Conservation (phyloP, 306 rosid genomes). For the Rosa chinensis region DNA sequence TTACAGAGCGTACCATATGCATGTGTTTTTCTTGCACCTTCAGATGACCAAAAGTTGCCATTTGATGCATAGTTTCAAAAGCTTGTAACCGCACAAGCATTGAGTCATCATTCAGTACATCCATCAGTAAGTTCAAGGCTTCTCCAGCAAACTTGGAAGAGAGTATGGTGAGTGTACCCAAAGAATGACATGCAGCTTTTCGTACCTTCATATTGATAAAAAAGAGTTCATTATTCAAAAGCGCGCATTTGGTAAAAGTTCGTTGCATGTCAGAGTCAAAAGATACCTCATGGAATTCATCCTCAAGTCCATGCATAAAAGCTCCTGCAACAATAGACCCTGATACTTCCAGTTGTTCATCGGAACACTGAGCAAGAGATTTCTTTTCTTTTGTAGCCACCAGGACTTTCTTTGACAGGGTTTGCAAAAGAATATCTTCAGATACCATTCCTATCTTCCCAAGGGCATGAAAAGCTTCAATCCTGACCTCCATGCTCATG, state of each 20-base stretch:
- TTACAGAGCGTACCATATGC: constrained; percentile 61
- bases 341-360: constrained; percentile 46
- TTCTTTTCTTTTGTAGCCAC: constrained; percentile 43
- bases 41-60: constrained; percentile 57
- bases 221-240: constrained; percentile 15
- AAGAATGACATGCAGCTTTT: constrained; percentile 65
- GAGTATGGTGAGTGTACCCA: constrained; percentile 49
- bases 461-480: constrained; percentile 65
- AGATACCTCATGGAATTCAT: constrained; percentile 84
- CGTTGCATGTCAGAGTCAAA: neutral
- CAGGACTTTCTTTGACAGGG: constrained; percentile 67
- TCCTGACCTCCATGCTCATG: constrained; percentile 79
- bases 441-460: constrained; percentile 61
- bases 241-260: neutral
- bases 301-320: constrained; percentile 89
- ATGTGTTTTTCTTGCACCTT: constrained; percentile 64
- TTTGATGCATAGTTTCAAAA: constrained; percentile 72
- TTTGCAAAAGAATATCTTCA: constrained; percentile 77
- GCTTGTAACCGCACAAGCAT: constrained; percentile 63
- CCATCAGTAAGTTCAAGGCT: constrained; percentile 67
- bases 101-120: constrained; percentile 73
- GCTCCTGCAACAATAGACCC: constrained; percentile 73
- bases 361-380: constrained; percentile 35
- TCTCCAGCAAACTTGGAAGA: constrained; percentile 60
- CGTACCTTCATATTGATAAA: constrained; percentile 63